These are phyloP conservation scores for Castanea crenata DNA, from an alignment of 306 rosid genomes.

Conservation along the genomic window DNA sequence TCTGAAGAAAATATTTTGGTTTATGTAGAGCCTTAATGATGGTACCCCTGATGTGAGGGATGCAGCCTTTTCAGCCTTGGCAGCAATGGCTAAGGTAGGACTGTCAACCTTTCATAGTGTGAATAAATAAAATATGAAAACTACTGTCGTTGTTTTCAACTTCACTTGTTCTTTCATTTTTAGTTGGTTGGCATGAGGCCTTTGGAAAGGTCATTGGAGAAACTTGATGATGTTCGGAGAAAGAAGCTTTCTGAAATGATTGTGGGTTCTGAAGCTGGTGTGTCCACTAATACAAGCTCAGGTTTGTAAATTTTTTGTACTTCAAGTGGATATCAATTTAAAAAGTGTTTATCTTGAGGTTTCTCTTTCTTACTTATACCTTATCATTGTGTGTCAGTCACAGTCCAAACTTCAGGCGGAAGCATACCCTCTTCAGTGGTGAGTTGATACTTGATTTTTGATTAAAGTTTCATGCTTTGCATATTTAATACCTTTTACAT, in stretches of 20 bases:
- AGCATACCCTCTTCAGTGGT: conserved; percentile 60
- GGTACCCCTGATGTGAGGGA: conserved; percentile 99
- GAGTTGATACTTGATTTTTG: conserved; percentile 15
- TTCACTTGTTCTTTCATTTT: conserved; percentile 21
- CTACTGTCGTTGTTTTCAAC: conserved; percentile 18
- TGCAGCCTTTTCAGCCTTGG: conserved; percentile 90
- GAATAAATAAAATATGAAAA: conserved; percentile 12
- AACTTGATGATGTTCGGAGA: conserved; percentile 95
- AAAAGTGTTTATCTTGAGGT: background rate
- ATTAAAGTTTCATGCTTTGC: background rate
- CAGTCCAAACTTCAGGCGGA: conserved; percentile 67
- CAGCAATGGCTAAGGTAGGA: conserved; percentile 91
- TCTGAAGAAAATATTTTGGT: conserved; percentile 21
- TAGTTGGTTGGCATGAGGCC: conserved; percentile 99
- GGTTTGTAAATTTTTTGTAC: conserved; percentile 48
- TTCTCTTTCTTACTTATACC: conserved; percentile 27
- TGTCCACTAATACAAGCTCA: conserved; percentile 49
- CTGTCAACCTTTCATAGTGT: background rate
- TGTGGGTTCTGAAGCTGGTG: conserved; percentile 76
- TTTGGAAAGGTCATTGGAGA: conserved; percentile 86
- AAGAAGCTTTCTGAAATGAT: conserved; percentile 97
- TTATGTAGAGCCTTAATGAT: conserved; percentile 76
- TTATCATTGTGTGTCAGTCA: conserved; percentile 43
- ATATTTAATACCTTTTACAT: background rate
- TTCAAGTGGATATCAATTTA: conserved; percentile 1